Base-by-base conservation (phyloP, 2,329 filamentous ascomycete genomes). In the Venturia effusa region DNA sequence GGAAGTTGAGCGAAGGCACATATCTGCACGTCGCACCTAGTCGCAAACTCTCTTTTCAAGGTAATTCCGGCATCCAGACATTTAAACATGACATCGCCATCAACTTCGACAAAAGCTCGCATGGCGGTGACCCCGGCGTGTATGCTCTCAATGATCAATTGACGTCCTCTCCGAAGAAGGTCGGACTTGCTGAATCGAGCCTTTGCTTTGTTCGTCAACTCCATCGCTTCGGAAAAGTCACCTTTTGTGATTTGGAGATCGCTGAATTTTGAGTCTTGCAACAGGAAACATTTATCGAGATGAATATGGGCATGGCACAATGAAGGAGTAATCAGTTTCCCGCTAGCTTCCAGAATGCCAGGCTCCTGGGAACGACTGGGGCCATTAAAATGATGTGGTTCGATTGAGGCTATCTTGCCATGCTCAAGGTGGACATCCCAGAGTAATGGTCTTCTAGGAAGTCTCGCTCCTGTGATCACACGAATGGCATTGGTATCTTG, bases 251-350 rank as follows among this genome's bases (percentile, higher is more conserved):
- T 84, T 45, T 83, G 78, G 17, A 89, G 77, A 68, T 88, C 81
- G 1, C 79, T 75, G 72, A 86, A 88, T 69, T 80, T 81, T 4
- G 82, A 80, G 67, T 84, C 79, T 24, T 78, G 83, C 11, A 87
- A 76, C 34, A 87, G 73, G 68, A 83, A 87, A 45, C 83, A 80
- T 70, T 87, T 87, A 73, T 90, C 88, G 34, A 90, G 78, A 70
- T 90, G 88, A 61, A 90, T 83, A 68, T 90, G 88, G 8, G 88
- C 86, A 70, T 90, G 88, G 67, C 86, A 89, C 3, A 90, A 79
- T 10, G 81, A 79, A 3, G 85, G 84, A 24, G 76, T 74, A 13
- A 84, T 68, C 1, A 84, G 72, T 32, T 76, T 71, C 60, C 72
- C 73, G 27, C 68, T 63, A 22, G 73, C 77, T 66, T 80, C 68